Conservation (phyloP, 2,329 filamentous ascomycete species). For the Alternaria gansuensis region DNA sequence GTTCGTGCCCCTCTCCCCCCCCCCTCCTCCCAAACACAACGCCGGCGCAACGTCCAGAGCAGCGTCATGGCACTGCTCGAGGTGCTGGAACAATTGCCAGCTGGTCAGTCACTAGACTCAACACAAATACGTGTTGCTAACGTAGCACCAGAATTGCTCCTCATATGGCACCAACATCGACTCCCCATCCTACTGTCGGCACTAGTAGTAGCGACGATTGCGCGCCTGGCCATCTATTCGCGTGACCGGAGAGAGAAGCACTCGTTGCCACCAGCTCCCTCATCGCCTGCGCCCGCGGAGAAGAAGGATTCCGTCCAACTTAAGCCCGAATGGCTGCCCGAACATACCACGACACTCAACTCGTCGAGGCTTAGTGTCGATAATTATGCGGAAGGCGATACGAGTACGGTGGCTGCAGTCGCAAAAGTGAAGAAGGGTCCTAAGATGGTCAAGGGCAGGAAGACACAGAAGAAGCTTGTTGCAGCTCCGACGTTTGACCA, state of each 20-base stretch:
- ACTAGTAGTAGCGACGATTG: constrained; percentile 40
- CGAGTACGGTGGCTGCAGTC: constrained; percentile 27
- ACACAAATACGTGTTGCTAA: constrained; percentile 4
- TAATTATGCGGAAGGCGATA: constrained; percentile 43
- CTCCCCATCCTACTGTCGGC: constrained; percentile 46
- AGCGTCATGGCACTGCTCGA: constrained; percentile 28
- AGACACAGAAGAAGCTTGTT: constrained; percentile 32
- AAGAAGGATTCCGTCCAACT: constrained; percentile 43
- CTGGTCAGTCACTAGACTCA: constrained; percentile 18
- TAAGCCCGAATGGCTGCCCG: constrained; percentile 49
- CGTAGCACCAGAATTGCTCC: constrained; percentile 43
- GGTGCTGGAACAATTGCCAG: constrained; percentile 27
- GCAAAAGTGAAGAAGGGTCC: constrained; percentile 45
- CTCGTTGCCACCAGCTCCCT: constrained; percentile 43
- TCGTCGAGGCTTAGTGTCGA: constrained; percentile 37
- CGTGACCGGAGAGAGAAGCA: constrained; percentile 42
- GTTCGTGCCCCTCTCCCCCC: constrained; percentile 16
- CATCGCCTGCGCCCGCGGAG: constrained; percentile 39
- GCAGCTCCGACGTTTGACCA: constrained; percentile 37
- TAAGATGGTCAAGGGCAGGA: constrained; percentile 53
- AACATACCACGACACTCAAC: constrained; percentile 43
- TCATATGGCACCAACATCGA: constrained; percentile 51
- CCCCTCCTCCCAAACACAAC: constrained; percentile 1
- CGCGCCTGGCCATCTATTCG: constrained; percentile 42
- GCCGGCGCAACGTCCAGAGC: constrained; percentile 10